These are phyloP conservation scores for Collybia sp. DNA, from an alignment of 768 basidiomycete species.

Conservation along the genomic window DNA sequence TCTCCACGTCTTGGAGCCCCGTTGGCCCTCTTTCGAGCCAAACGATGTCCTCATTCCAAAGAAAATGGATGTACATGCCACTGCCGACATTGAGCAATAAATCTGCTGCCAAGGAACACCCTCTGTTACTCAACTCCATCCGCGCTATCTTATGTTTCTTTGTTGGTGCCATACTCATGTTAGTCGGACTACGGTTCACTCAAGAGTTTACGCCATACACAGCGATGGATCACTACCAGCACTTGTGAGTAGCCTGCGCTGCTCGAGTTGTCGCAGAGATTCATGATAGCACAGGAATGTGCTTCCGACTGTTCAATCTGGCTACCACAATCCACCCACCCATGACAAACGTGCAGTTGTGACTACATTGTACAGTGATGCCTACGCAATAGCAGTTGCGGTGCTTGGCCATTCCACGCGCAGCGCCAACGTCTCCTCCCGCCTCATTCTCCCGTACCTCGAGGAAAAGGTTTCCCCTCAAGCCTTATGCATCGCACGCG, in stretches of 20 bases:
- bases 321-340: not conserved
- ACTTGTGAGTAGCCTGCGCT: not conserved
- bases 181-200: not conserved
- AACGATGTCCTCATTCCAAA: no score
- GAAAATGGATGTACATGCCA: not conserved
- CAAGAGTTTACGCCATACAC: not conserved
- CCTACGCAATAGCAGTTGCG: conserved; percentile 20
- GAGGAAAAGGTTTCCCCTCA: conserved; percentile 27
- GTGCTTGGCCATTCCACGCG: conserved; percentile 22
- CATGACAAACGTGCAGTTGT: conserved; percentile 15
- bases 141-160: not conserved
- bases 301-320: not conserved
- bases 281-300: not conserved
- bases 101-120: not conserved
- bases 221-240: not conserved
- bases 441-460: conserved; percentile 20
- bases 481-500: conserved; percentile 32
- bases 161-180: not conserved
- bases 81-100: not conserved
- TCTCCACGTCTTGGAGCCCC: no score
- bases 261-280: not conserved
- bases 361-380: conserved; percentile 23
- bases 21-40: no score
- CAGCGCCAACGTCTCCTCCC: conserved; percentile 16
- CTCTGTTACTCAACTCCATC: not conserved